A percentile compares a stretch with the other conserved stretches of the same genome.
phyloP scores from a whole-genome alignment of 2,329 filamentous ascomycete genomes.

The Penicillium corylophilum region DNA sequence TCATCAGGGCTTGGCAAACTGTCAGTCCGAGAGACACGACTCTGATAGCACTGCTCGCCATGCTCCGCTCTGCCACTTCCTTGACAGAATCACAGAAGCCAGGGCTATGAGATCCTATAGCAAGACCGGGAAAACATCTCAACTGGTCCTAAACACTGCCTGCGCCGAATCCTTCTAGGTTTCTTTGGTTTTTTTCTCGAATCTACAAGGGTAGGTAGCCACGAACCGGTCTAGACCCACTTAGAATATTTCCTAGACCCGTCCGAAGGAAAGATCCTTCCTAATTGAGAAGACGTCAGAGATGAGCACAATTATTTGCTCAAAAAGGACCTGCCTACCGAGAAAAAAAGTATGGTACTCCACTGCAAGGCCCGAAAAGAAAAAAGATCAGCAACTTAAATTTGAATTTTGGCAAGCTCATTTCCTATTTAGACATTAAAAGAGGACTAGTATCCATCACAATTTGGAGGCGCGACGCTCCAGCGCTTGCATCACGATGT shows the following conservation, averaged over 20 bases:
- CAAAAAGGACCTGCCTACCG: not conserved
- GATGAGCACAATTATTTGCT: not conserved
- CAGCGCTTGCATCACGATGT: constrained; percentile 32
- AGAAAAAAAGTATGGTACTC: not conserved
- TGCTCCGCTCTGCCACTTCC: too few relatives aligned
- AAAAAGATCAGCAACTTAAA: not conserved
- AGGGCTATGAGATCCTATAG: too few relatives aligned
- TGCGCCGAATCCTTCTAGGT: too few relatives aligned
- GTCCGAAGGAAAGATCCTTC: not conserved
- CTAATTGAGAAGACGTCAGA: not conserved
- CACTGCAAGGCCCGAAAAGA: not conserved
- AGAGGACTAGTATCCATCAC: constrained; percentile 12
- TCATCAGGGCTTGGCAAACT: not conserved
- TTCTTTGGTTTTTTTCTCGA: not conserved
- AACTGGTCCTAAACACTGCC: too few relatives aligned
- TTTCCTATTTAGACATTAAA: not conserved
- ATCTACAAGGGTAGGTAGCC: not conserved
- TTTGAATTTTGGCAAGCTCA: not conserved
- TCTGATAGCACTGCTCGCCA: too few relatives aligned
- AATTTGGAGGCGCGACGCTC: constrained; percentile 36
- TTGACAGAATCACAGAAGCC: too few relatives aligned
- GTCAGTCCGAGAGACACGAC: not conserved
- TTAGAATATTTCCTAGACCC: not conserved
- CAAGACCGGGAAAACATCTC: too few relatives aligned
- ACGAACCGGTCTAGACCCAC: not conserved